Evolutionary conservation across 805 yeast genomes (phyloP).

Genomic region (Trichomonascus vanleenenianus): DNA sequence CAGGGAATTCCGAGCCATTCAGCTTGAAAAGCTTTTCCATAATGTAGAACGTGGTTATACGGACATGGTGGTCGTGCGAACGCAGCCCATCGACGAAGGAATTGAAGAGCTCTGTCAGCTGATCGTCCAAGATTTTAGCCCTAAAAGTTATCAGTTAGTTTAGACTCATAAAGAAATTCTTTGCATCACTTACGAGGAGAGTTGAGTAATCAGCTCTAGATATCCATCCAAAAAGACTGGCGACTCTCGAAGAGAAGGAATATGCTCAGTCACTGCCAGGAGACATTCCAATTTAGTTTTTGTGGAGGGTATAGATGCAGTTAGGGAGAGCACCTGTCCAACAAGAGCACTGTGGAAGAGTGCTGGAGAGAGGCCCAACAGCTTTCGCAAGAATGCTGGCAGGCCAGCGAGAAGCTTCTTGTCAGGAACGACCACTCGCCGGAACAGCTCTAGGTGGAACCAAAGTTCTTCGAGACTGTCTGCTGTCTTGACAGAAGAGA

Average conservation of each 20-base stretch:
- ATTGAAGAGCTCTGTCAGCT: background rate
- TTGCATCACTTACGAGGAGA: background rate
- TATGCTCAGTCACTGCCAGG: too few relatives aligned
- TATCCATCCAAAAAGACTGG: constrained; percentile 4
- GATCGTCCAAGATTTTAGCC: background rate
- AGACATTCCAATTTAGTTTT: too few relatives aligned
- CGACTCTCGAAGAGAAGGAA: background rate
- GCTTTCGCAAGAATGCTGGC: too few relatives aligned
- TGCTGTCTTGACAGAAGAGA: too few relatives aligned
- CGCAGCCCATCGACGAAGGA: constrained; percentile 1
- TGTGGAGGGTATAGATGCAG: background rate
- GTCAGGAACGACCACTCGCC: too few relatives aligned
- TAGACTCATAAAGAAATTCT: too few relatives aligned
- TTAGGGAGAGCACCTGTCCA: background rate
- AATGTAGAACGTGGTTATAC: constrained; percentile 43
- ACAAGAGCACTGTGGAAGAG: background rate
- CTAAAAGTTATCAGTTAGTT: background rate
- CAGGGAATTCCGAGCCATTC: constrained; percentile 6
- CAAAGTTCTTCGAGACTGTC: too few relatives aligned
- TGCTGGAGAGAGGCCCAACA: too few relatives aligned
- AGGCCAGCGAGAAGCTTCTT: too few relatives aligned
- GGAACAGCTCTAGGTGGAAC: too few relatives aligned
- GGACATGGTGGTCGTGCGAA: constrained; percentile 41
- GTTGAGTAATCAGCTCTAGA: constrained; percentile 1
- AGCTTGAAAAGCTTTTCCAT: constrained; percentile 7